These are phyloP conservation scores for Mucor racemosus DNA, from an alignment of 371 early-diverging fungal genomes.

Conservation along the genomic window DNA sequence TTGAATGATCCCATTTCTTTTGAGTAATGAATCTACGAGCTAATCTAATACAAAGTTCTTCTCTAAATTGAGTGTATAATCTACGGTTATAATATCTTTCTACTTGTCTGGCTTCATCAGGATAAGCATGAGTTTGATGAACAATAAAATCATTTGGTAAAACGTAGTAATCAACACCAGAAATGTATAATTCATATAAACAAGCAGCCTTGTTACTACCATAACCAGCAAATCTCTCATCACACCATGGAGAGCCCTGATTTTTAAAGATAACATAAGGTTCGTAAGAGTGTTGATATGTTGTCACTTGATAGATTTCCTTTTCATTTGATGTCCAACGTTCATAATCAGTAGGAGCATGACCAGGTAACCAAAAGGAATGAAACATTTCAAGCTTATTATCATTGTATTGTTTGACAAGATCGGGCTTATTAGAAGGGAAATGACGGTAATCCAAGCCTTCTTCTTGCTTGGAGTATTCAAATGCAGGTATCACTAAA, in stretches of 20 bases:
- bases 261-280: conserved; percentile 63
- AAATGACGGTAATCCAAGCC: conserved; percentile 55
- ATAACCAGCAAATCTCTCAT: conserved; percentile 69
- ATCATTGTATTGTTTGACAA: conserved; percentile 38
- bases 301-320: conserved; percentile 54
- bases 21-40: conserved; percentile 57
- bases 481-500: conserved; percentile 65
- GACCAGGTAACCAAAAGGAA: conserved; percentile 59
- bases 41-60: conserved; percentile 64
- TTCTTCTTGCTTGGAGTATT: conserved; percentile 56
- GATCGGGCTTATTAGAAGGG: conserved; percentile 49
- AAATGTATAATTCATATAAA: conserved; percentile 64
- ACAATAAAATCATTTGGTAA: conserved; percentile 64
- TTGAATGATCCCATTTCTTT: conserved; percentile 54
- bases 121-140: conserved; percentile 68
- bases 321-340: conserved; percentile 43
- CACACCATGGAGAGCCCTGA: conserved; percentile 64
- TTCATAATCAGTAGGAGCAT: conserved; percentile 61
- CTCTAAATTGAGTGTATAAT: conserved; percentile 62
- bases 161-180: conserved; percentile 64
- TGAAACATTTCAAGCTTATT: conserved; percentile 61
- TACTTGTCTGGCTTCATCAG: conserved; percentile 54
- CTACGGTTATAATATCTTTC: conserved; percentile 67
- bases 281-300: conserved; percentile 63
- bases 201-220: conserved; percentile 74